These are phyloP conservation scores for Emergomyces orientalis DNA, from an alignment of 2,329 filamentous ascomycete genomes.

Conservation along the genomic window DNA sequence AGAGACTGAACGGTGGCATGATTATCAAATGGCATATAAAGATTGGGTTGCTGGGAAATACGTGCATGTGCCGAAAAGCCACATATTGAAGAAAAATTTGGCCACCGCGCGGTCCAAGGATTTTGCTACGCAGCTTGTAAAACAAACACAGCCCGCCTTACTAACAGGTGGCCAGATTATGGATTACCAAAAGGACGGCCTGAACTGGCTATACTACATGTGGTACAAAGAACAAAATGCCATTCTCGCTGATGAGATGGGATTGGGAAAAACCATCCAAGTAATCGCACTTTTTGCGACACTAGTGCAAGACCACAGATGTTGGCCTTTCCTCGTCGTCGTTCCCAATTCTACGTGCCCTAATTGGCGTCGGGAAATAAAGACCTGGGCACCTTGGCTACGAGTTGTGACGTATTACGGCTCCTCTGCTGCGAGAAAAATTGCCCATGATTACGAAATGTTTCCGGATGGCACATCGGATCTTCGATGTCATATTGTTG, in stretches of 20 bases:
- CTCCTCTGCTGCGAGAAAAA: conserved; percentile 59
- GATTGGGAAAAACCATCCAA: conserved; percentile 93
- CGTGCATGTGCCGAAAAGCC: conserved; percentile 49
- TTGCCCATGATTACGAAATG: conserved; percentile 75
- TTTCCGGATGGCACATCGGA: conserved; percentile 56
- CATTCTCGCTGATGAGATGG: conserved; percentile 96
- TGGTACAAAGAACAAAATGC: conserved; percentile 76
- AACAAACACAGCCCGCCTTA: conserved; percentile 61
- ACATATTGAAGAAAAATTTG: conserved; percentile 57
- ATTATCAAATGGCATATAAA: conserved; percentile 74
- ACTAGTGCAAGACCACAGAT: conserved; percentile 58
- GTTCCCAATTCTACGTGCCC: conserved; percentile 91
- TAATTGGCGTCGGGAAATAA: conserved; percentile 97
- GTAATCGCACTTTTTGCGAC: conserved; percentile 73
- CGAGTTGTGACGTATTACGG: conserved; percentile 92
- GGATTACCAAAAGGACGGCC: conserved; percentile 83
- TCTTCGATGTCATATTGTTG: conserved; percentile 79
- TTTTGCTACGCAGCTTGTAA: conserved; percentile 58
- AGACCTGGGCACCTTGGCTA: conserved; percentile 78
- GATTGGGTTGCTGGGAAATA: conserved; percentile 77
- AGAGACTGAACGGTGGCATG: conserved; percentile 58
- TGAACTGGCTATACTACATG: conserved; percentile 92
- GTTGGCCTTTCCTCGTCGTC: conserved; percentile 87
- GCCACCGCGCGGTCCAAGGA: conserved; percentile 54
- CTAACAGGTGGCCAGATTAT: conserved; percentile 75